A percentile compares a stretch with the other conserved stretches of the same genome.
phyloP scores from a whole-genome alignment of 768 basidiomycete genomes.

The Russula virescens region DNA sequence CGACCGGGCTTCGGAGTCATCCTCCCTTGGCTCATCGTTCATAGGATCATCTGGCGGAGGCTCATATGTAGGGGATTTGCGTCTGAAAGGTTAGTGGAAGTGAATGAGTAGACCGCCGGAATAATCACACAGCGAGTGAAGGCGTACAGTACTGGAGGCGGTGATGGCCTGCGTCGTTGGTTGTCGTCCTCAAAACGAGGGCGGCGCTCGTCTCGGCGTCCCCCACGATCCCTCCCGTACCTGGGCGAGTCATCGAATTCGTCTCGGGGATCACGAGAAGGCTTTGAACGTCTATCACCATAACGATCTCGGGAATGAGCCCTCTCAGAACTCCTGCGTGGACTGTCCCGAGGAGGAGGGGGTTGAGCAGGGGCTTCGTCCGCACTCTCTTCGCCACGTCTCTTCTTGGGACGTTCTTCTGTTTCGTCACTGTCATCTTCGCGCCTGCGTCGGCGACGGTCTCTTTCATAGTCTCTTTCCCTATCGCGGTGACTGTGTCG shows the following conservation, averaged over 20 bases:
- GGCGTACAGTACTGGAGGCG: slow-evolving; percentile 43
- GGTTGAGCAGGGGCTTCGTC: slow-evolving; percentile 38
- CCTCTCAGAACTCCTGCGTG: slow-evolving; percentile 41
- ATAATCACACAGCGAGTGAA: slow-evolving; percentile 14
- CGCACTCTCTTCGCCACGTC: slow-evolving; percentile 50
- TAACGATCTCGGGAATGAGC: slow-evolving; percentile 49
- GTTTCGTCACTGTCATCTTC: slow-evolving; percentile 53
- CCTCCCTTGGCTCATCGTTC: slow-evolving; percentile 89
- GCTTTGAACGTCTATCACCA: slow-evolving; percentile 39
- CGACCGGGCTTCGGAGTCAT: slow-evolving; percentile 97
- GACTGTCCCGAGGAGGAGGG: slow-evolving; percentile 47
- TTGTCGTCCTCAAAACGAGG: slow-evolving; percentile 41
- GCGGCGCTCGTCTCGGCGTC: slow-evolving; percentile 37
- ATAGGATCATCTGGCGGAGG: slow-evolving; percentile 56
- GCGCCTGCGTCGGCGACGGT: slow-evolving; percentile 60
- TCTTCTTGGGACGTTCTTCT: slow-evolving; percentile 62
- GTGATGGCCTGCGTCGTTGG: slow-evolving; percentile 25
- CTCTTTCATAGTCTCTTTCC: slow-evolving; percentile 44
- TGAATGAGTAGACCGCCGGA: slow-evolving; percentile 2
- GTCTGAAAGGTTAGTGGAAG: slow-evolving; percentile 35
- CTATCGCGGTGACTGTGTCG: slow-evolving; percentile 52
- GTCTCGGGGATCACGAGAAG: slow-evolving; percentile 49
- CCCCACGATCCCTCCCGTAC: slow-evolving; percentile 37
- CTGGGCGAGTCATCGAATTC: slow-evolving; percentile 55
- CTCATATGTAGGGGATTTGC: slow-evolving; percentile 69